Base-by-base conservation (phyloP, 352 stramenopile species). In the Pythium dissotocum region DNA sequence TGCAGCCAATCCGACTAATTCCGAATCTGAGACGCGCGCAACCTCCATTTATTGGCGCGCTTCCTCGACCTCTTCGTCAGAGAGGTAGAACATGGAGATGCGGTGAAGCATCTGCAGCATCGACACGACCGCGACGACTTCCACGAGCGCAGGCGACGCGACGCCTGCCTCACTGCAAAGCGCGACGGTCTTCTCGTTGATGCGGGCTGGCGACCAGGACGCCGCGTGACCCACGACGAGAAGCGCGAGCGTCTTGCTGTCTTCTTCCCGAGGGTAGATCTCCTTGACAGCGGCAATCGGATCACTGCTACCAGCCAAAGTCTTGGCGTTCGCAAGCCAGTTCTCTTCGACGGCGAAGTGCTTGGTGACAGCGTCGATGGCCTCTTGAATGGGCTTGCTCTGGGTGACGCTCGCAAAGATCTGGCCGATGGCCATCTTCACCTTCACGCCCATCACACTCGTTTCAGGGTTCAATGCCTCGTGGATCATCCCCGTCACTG, bases 91-190 rank as follows among this genome's bases (percentile, higher is more conserved):
- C 65, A 65, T 65, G 36, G 65, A 71, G 40, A 71, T 66, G 65
- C 65, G 65, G 42, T 71, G 65, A 9, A 71, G 58, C 65, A 71
- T 71, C 33, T 71, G 65, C n/a, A 71, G 52, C 49, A 66, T 59
- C 16, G 65, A 71, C 26, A 71, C 42, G 13, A 71, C 40, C 1
- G 49, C 58, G 5, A 71, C 65, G 40, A 71, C 65, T 26, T 71
- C 65, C 9, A 71, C 65, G 51, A 71, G 38, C 38, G 58, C 36
- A 44, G 65, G 28, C 9, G 58, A 48, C 13, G 56, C 53, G 13
- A 69, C 28, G 1, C 58, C 13, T 6, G 63, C 63, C 8, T 69
- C 63, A 13, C 35, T 33, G 33, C 63, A 69, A 14, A 69, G 36
- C 2, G 48, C 32, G n/a, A 69, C 48, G 18, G 62, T 52, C 18